Percentiles rank a stretch among this genome's conserved stretches.
Conservation (phyloP, 306 rosid genomes). For the Prosopis cineraria region DNA sequence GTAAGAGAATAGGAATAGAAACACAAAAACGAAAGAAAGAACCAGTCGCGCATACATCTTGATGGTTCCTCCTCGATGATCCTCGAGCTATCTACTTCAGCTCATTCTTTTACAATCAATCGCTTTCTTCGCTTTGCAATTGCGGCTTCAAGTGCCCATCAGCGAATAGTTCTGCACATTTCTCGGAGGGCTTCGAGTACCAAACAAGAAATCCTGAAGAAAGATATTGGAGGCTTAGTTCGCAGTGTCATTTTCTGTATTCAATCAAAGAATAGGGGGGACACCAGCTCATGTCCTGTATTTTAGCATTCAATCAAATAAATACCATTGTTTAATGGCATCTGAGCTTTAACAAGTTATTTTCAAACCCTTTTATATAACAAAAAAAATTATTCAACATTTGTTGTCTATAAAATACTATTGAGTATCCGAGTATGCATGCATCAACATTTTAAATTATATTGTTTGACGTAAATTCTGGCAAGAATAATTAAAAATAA, state of each 20-base stretch:
- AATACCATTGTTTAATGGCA: not conserved
- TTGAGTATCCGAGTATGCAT: not conserved
- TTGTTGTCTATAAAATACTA: not conserved
- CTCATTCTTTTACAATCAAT: not conserved
- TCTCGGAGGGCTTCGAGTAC: not conserved
- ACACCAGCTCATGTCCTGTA: not conserved
- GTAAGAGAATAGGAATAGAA: conserved; percentile 63
- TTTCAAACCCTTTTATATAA: not conserved
- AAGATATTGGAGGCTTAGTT: not conserved
- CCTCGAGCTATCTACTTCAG: not conserved
- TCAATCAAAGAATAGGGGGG: not conserved
- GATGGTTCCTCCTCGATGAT: not conserved
- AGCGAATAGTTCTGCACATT: not conserved
- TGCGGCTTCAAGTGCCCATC: not conserved
- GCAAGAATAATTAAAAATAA: not conserved
- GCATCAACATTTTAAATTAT: not conserved
- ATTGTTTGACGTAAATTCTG: not conserved
- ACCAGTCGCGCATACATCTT: conserved; percentile 61
- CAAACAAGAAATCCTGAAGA: not conserved
- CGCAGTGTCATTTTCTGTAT: not conserved
- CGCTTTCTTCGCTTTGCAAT: not conserved
- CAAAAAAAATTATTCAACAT: not conserved
- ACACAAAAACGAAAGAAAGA: conserved; percentile 48
- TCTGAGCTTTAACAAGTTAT: not conserved
- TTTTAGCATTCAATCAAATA: not conserved